phyloP scores from a whole-genome alignment of 106 monocot genomes.

The Dendrobium officinale region DNA sequence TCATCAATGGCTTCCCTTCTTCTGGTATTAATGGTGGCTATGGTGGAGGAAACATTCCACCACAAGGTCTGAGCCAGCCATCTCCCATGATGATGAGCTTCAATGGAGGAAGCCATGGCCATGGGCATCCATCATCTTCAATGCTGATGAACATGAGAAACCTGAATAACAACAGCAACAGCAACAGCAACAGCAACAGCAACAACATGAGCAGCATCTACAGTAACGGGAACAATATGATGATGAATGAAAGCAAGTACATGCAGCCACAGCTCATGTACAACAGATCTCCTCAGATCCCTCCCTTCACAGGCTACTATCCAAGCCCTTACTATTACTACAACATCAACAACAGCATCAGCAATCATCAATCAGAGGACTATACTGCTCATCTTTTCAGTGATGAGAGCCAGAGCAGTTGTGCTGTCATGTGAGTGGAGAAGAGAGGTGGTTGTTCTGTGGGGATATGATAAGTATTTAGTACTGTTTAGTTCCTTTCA shows the following conservation, averaged over 20 bases:
- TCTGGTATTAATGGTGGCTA: background rate
- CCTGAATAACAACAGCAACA: slow-evolving; percentile 1
- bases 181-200: background rate
- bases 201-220: background rate
- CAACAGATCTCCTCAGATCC: slow-evolving; percentile 37
- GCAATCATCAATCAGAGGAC: slow-evolving; percentile 3
- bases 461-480: background rate
- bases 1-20: slow-evolving; percentile 4
- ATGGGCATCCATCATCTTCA: slow-evolving; percentile 22
- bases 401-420: slow-evolving; percentile 52
- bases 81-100: slow-evolving; percentile 22
- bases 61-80: slow-evolving; percentile 11
- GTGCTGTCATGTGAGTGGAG: slow-evolving; percentile 46
- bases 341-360: background rate
- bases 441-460: background rate
- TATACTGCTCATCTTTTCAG: slow-evolving; percentile 40
- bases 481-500: background rate
- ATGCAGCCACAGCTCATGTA: slow-evolving; percentile 52
- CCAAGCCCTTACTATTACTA: slow-evolving; percentile 9
- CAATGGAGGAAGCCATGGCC: slow-evolving; percentile 1
- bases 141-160: slow-evolving; percentile 16
- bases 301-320: slow-evolving; percentile 41
- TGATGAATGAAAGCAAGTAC: slow-evolving; percentile 19
- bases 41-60: background rate
- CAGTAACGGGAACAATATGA: slow-evolving; percentile 16